phyloP scores from a whole-genome alignment of 1,139 yeast genomes.

The Meyerozyma guilliermondii region DNA sequence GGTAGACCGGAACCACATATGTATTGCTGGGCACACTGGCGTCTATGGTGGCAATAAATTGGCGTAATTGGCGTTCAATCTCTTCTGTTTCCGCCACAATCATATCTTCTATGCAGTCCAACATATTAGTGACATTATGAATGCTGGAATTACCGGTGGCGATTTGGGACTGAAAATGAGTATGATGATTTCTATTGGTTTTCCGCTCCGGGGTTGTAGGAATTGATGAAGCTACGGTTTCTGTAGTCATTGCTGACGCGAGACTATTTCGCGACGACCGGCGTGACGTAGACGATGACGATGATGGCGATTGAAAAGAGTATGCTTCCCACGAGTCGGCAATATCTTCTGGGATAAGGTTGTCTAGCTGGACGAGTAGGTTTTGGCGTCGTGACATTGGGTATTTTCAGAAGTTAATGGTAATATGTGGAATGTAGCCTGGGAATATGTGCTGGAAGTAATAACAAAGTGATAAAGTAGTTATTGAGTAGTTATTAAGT shows the following conservation, averaged over 20 bases:
- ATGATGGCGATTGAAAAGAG: background rate
- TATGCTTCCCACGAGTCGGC: slow-evolving; percentile 1
- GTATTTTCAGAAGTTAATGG: too few species aligned
- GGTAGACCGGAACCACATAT: slow-evolving; percentile 3
- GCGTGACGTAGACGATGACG: background rate
- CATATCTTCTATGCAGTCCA: slow-evolving; percentile 13
- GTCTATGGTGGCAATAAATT: slow-evolving; percentile 5
- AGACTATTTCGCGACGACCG: background rate
- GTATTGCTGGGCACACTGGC: slow-evolving; percentile 11
- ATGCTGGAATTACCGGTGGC: slow-evolving; percentile 4
- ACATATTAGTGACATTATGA: slow-evolving; percentile 6
- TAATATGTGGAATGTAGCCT: too few species aligned
- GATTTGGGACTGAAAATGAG: slow-evolving; percentile 3
- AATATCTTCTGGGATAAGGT: background rate
- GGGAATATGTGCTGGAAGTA: too few species aligned
- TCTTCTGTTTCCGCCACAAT: slow-evolving; percentile 8
- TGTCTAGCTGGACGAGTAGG: slow-evolving; percentile 1
- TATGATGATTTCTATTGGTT: background rate
- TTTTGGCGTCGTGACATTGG: background rate
- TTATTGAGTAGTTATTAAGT: background rate
- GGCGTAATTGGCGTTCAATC: slow-evolving; percentile 7
- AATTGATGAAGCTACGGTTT: background rate
- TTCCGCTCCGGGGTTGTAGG: background rate
- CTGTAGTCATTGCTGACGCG: background rate
- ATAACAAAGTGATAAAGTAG: too few species aligned